phyloP scores from a whole-genome alignment of 2,329 filamentous ascomycete species.

The Plenodomus biglobosus region DNA sequence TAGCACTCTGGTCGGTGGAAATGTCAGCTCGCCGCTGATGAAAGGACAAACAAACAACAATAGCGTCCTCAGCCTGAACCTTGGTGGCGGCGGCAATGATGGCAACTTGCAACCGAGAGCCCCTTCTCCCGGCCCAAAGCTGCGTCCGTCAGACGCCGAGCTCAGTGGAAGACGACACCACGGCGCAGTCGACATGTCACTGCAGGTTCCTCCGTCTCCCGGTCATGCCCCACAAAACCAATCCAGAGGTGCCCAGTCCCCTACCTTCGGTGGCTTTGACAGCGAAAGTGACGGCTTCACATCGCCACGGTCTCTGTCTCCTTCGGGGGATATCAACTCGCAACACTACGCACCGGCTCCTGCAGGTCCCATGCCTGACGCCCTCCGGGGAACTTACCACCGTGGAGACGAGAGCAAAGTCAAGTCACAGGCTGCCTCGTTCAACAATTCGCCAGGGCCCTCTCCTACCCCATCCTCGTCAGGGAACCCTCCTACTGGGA shows the following conservation, averaged over 20 bases:
- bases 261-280: constrained; percentile 34
- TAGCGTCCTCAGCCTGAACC: constrained; percentile 37
- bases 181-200: constrained; percentile 39
- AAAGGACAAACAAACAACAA: constrained; percentile 34
- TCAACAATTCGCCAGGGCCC: constrained; percentile 26
- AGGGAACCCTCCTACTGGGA: constrained; percentile 26
- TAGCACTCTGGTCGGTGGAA: constrained; percentile 39
- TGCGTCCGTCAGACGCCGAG: constrained; percentile 43
- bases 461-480: constrained; percentile 32
- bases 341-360: constrained; percentile 34
- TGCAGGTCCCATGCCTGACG: constrained; percentile 28
- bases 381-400: constrained; percentile 29
- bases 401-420: constrained; percentile 13
- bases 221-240: constrained; percentile 13
- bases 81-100: constrained; percentile 26
- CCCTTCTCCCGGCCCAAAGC: constrained; percentile 30
- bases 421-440: constrained; percentile 35
- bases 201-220: constrained; percentile 38
- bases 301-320: constrained; percentile 29
- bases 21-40: constrained; percentile 34
- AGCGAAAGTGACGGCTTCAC: constrained; percentile 25
- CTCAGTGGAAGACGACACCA: constrained; percentile 39
- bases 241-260: constrained; percentile 12
- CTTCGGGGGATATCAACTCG: constrained; percentile 24
- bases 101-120: constrained; percentile 21